Evolutionary conservation across 2,329 filamentous ascomycete genomes (phyloP), one percentile per base, ranked within the genome.

Genomic region (Pestalotiopsis sp.): DNA sequence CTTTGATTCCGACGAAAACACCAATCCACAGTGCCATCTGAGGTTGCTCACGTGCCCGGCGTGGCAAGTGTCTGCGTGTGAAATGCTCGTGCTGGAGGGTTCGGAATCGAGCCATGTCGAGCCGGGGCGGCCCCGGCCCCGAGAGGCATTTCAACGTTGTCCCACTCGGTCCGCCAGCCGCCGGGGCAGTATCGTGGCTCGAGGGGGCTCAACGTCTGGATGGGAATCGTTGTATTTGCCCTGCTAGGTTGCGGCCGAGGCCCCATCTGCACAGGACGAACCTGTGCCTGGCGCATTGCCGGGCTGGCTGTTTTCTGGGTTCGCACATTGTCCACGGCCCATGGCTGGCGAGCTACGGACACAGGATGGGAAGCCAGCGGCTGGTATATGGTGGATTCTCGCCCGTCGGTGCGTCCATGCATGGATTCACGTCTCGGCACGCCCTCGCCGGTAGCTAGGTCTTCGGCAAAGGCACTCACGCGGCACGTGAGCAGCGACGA

Each of bases 81-180:
- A 9, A 36, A 2, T 36, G 31, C 31, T 36, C 31, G 6, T 36
- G 31, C 31, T 6, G 7, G 31, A 7, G 31, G 31, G 7, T 36
- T 9, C 45, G 14, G 45, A 9, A 20, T 14, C 13, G 13, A 49
- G 45, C 17, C 45, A 52, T 52, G 45, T 3, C 45, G 20, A 52
- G 45, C 31, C 31, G 31, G 31, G 2, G 31, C 31, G 31, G 31
- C 6, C 31, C 31, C 31, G 7, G 31, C 45, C 45, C 45, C 17
- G 45, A 52, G 17, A 20, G 45, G 17, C 45, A 52, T 52, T 20
- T n/a, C 45, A 9, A 52, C 45, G 59, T 71, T 59, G 45, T 75
- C 71, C 76, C 76, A 77, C 65, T 77, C 76, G 9, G 64, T 66
- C 11, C 70, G 71, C 76, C 76, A 77, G 9, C 72, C 73, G 9